Evolutionary conservation across 2,329 filamentous ascomycete genomes (phyloP).

Genomic region (Sarocladium kiliense): DNA sequence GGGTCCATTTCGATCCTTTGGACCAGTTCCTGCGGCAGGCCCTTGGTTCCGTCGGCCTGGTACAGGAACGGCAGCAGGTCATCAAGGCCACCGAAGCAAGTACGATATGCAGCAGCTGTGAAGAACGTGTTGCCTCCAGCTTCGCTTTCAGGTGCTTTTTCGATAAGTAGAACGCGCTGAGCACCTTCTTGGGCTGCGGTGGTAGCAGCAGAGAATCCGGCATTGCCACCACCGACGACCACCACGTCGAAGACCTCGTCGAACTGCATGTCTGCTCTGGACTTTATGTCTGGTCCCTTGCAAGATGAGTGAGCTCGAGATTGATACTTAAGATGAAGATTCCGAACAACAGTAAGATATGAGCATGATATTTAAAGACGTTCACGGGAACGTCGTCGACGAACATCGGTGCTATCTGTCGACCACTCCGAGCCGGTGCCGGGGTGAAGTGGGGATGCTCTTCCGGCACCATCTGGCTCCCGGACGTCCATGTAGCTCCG

Average conservation of each 20-base stretch:
- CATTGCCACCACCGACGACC: conserved; percentile 59
- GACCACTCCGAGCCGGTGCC: too few species aligned
- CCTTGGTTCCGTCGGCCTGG: conserved; percentile 1
- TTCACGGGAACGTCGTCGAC: background rate
- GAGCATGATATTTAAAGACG: background rate
- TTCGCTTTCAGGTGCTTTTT: conserved; percentile 54
- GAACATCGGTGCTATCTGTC: too few species aligned
- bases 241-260: conserved; percentile 31
- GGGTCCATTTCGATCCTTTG: conserved; percentile 51
- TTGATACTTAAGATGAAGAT: background rate
- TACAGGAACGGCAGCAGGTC: conserved; percentile 46
- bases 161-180: conserved; percentile 46
- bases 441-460: too few species aligned
- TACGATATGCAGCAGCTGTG: conserved; percentile 60
- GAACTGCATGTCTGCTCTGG: background rate
- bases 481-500: too few species aligned
- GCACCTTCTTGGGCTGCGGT: conserved; percentile 46
- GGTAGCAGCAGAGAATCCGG: conserved; percentile 56
- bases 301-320: background rate
- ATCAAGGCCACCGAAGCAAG: conserved; percentile 45
- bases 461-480: too few species aligned
- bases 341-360: too few species aligned
- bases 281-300: background rate
- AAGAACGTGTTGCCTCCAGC: conserved; percentile 61
- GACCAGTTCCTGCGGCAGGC: conserved; percentile 33